phyloP scores from a whole-genome alignment of 2,329 filamentous ascomycete genomes.

The Colletotrichum camelliae region DNA sequence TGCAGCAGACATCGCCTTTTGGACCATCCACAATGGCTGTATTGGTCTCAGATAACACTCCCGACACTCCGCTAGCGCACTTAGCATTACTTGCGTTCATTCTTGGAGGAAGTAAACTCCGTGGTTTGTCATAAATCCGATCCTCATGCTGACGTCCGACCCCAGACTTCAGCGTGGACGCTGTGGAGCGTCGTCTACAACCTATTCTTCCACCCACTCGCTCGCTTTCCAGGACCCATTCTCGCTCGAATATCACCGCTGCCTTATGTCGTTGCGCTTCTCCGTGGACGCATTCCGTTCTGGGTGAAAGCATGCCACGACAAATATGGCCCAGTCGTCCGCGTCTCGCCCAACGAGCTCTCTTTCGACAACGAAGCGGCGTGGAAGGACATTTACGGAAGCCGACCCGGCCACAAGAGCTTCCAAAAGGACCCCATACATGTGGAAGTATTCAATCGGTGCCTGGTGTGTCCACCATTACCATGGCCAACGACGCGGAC shows the following conservation, averaged over 20 bases:
- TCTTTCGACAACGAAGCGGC: slow-evolving; percentile 8
- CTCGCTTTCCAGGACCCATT: neutral
- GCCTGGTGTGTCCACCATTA: slow-evolving; percentile 5
- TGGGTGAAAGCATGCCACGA: slow-evolving; percentile 26
- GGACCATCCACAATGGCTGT: neutral
- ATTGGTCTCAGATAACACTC: neutral
- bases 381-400: slow-evolving; percentile 14
- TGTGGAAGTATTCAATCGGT: slow-evolving; percentile 27
- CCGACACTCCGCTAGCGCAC: neutral
- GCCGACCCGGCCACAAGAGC: slow-evolving; percentile 23
- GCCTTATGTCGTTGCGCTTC: slow-evolving; percentile 20
- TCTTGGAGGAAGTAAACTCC: neutral
- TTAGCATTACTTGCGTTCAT: neutral
- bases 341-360: slow-evolving; percentile 6
- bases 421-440: slow-evolving; percentile 35
- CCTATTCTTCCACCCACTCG: neutral
- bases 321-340: slow-evolving; percentile 23
- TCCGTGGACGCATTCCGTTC: slow-evolving; percentile 28
- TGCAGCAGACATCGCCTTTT: neutral
- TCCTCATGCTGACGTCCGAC: neutral
- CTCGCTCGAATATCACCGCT: neutral
- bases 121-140: neutral
- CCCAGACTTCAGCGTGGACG: neutral
- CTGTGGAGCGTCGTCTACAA: neutral
- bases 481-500: slow-evolving; percentile 5